phyloP scores from a whole-genome alignment of 805 yeast species.

The Spathaspora sp. region DNA sequence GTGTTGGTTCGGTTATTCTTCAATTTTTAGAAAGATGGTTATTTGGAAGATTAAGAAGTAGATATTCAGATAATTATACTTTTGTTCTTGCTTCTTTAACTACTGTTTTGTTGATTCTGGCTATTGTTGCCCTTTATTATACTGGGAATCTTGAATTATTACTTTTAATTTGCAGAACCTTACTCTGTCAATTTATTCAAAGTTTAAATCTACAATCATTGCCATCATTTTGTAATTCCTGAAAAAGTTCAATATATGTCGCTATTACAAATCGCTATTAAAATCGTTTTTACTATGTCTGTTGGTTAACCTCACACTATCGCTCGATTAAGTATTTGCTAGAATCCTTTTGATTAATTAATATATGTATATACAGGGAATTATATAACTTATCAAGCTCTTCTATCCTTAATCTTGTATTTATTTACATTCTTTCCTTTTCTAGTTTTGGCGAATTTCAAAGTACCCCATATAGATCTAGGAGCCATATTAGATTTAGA shows the following conservation, averaged over 20 bases:
- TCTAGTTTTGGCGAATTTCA: constrained; percentile 92
- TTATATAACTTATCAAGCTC: constrained; percentile 8
- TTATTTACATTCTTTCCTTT: constrained; percentile 82
- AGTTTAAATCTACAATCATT: constrained; percentile 1
- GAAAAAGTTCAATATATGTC: not conserved
- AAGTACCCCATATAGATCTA: constrained; percentile 95
- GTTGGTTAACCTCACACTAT: too few species aligned
- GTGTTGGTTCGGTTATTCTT: not conserved
- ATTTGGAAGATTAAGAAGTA: constrained; percentile 1
- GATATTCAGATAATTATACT: constrained; percentile 2
- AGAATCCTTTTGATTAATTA: not conserved
- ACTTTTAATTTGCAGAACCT: constrained; percentile 2
- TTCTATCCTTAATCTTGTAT: constrained; percentile 83
- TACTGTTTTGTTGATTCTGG: constrained; percentile 3
- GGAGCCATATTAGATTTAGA: constrained; percentile 93
- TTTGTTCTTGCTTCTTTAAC: constrained; percentile 6
- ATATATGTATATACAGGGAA: constrained; percentile 6
- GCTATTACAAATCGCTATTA: too few species aligned
- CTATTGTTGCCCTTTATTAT: constrained; percentile 8
- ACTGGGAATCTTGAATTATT: constrained; percentile 13
- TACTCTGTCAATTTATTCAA: constrained; percentile 9
- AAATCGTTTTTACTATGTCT: too few species aligned
- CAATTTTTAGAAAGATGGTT: constrained; percentile 6
- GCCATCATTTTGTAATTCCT: constrained; percentile 6
- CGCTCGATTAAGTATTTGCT: not conserved